phyloP scores from a whole-genome alignment of 2,329 filamentous ascomycete genomes.

The Sclerotinia nivalis region DNA sequence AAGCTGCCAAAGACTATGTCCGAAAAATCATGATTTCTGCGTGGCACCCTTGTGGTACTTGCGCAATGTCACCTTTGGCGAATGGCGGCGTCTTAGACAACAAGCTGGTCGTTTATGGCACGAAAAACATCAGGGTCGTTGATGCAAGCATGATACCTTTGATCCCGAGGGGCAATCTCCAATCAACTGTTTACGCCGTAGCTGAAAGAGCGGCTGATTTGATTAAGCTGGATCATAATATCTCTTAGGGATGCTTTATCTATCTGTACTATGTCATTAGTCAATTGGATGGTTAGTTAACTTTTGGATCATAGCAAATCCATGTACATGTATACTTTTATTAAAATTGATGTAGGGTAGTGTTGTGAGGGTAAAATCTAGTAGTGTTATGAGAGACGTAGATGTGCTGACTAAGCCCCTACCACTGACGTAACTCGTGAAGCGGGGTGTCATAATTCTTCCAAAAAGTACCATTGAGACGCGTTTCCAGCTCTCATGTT shows the following conservation, averaged over 20 bases:
- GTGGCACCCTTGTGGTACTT: constrained; percentile 29
- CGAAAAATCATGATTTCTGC: constrained; percentile 1
- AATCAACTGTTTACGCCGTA: constrained; percentile 28
- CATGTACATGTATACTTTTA: no score
- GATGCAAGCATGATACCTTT: constrained; percentile 34
- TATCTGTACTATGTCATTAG: not conserved
- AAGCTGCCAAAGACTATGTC: constrained; percentile 7
- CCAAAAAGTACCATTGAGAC: not conserved
- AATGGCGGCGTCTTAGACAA: constrained; percentile 30
- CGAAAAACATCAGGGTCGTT: constrained; percentile 26
- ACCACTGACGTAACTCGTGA: not conserved
- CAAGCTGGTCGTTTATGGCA: constrained; percentile 29
- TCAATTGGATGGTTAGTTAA: no score
- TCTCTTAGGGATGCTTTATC: not conserved
- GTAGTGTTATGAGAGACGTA: no score
- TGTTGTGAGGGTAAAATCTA: no score
- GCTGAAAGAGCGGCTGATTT: constrained; percentile 30
- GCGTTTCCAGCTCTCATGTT: not conserved
- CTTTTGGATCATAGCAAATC: not conserved
- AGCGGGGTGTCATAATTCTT: not conserved
- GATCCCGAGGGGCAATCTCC: constrained; percentile 25
- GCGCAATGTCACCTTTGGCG: constrained; percentile 28
- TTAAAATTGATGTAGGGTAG: no score
- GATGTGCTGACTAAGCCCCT: not conserved
- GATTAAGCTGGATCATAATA: constrained; percentile 17